A percentile compares a stretch with the other conserved stretches of the same genome.
phyloP scores from a whole-genome alignment of 2,329 filamentous ascomycete genomes.

The Colletotrichum acutatum region DNA sequence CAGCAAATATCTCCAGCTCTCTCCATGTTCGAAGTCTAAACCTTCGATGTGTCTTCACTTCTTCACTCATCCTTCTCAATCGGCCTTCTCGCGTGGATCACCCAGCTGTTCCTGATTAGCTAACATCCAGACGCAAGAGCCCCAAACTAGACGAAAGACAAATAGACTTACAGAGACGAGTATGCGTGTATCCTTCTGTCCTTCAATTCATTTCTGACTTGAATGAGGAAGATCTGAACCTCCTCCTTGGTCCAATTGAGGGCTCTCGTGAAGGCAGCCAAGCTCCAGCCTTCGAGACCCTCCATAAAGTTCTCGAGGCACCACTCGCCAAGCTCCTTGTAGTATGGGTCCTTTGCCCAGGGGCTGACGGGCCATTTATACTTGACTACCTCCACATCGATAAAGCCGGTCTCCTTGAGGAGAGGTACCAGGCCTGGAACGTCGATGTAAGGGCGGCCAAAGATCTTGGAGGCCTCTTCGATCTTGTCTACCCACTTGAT shows the following conservation, averaged over 20 bases:
- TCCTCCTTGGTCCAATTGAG: constrained; percentile 44
- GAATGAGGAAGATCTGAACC: constrained; percentile 43
- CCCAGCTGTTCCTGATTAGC: not conserved
- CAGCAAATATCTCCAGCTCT: too few species aligned
- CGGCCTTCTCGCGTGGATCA: not conserved
- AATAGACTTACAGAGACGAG: constrained; percentile 39
- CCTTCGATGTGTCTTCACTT: too few species aligned
- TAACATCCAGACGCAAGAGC: not conserved
- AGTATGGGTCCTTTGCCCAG: constrained; percentile 47
- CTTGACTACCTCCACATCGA: constrained; percentile 44
- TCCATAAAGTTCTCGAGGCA: constrained; percentile 46
- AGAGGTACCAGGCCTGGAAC: constrained; percentile 47
- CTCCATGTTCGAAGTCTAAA: too few species aligned
- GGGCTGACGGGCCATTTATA: constrained; percentile 46
- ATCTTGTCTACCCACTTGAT: constrained; percentile 40
- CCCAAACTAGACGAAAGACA: not conserved
- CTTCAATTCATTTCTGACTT: constrained; percentile 43
- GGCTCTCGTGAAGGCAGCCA: constrained; percentile 42
- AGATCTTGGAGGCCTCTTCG: constrained; percentile 47
- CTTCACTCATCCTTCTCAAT: not conserved
- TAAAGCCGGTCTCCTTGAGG: constrained; percentile 48
- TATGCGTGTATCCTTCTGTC: constrained; percentile 45
- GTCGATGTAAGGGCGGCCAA: constrained; percentile 47
- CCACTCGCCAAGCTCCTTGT: constrained; percentile 48
- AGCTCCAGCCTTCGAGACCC: constrained; percentile 43